Conservation (phyloP, 371 early-diverging fungal species). For the Apophysomyces trapeziformis region DNA sequence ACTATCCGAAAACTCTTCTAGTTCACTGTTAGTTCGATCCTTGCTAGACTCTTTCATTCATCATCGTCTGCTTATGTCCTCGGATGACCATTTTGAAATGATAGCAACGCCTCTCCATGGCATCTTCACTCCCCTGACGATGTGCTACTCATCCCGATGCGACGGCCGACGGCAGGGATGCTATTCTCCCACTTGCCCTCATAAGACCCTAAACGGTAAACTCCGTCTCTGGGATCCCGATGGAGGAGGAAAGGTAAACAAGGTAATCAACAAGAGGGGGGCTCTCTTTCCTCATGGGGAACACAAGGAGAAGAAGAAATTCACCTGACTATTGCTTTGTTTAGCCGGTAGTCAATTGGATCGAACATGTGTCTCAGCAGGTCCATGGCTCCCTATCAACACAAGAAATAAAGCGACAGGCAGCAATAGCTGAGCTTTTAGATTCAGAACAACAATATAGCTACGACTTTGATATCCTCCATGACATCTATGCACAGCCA, state of each 20-base stretch:
- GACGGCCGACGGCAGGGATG: constrained; percentile 22
- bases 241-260: constrained; percentile 5
- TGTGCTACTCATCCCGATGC: constrained; percentile 41
- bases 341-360: constrained; percentile 23
- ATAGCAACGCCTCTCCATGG: constrained; percentile 20
- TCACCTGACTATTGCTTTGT: constrained; percentile 10
- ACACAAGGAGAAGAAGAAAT: not conserved
- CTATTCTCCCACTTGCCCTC: constrained; percentile 42
- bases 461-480: constrained; percentile 34
- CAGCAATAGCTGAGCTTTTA: constrained; percentile 41
- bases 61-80: constrained; percentile 6
- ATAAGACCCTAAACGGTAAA: constrained; percentile 17
- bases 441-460: constrained; percentile 36
- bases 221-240: constrained; percentile 1
- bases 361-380: constrained; percentile 24
- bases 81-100: constrained; percentile 13
- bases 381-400: constrained; percentile 19
- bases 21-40: constrained; percentile 11
- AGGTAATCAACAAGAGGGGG: not conserved
- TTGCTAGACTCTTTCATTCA: constrained; percentile 28
- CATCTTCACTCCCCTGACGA: constrained; percentile 32
- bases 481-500: constrained; percentile 35
- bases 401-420: constrained; percentile 40
- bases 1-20: constrained; percentile 23
- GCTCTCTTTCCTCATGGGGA: not conserved